Evolutionary conservation across 1,139 yeast species (phyloP).

Genomic region (Wickerhamomyces sp.): DNA sequence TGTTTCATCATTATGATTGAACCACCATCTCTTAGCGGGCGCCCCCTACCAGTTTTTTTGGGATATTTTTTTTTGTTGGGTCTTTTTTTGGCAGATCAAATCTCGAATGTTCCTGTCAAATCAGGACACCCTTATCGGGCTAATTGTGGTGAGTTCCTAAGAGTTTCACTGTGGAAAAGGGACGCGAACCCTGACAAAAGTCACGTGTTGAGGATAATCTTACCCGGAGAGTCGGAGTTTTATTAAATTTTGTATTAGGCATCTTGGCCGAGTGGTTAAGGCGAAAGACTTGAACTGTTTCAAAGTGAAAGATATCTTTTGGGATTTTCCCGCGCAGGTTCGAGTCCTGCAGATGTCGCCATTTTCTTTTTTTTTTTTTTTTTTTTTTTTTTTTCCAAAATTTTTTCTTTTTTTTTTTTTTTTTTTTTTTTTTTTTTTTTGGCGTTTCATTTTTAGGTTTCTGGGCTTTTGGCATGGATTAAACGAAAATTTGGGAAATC

Average conservation of each 20-base stretch:
- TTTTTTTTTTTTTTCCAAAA: too few species aligned
- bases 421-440: constrained; percentile 23
- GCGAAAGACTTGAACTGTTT: constrained; percentile 12
- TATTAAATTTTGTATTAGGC: background rate
- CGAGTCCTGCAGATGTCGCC: constrained; percentile 38
- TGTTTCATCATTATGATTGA: too few species aligned
- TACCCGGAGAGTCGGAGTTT: background rate
- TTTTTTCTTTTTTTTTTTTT: too few species aligned
- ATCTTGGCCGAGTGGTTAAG: constrained; percentile 17
- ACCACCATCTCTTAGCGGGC: too few species aligned
- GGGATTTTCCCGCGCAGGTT: constrained; percentile 37
- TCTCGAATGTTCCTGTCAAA: too few species aligned
- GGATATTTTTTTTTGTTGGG: background rate
- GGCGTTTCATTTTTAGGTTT: too few species aligned
- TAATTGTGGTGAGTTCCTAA: background rate
- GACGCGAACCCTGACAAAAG: background rate
- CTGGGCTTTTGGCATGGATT: too few species aligned
- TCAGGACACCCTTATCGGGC: too few species aligned
- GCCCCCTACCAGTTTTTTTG: too few species aligned
- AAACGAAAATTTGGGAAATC: too few species aligned
- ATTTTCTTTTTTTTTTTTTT: constrained; percentile 19
- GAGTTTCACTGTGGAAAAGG: background rate
- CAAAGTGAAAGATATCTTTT: constrained; percentile 9
- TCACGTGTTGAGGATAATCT: background rate
- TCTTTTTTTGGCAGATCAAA: background rate